Evolutionary conservation across 192 early-diverging fungal species (phyloP).

Genomic region (Gonapodya sp.): DNA sequence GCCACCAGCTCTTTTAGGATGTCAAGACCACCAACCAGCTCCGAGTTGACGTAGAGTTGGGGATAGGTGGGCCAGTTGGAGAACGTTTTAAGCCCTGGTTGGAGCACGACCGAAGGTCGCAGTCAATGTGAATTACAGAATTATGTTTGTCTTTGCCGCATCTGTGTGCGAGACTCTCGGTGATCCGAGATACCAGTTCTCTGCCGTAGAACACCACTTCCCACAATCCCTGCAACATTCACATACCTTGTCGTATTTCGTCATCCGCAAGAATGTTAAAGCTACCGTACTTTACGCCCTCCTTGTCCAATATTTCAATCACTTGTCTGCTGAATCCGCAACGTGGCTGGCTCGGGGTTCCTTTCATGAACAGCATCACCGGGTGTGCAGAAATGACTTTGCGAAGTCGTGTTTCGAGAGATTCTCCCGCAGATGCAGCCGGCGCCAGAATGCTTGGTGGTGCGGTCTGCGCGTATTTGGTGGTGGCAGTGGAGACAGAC

Average conservation of each 20-base stretch:
- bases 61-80: slow-evolving; percentile 95
- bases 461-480: too few relatives aligned
- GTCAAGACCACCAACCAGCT: slow-evolving; percentile 43
- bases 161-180: too few relatives aligned
- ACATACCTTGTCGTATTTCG: slow-evolving; percentile 70
- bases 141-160: neutral
- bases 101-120: too few relatives aligned
- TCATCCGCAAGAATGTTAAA: slow-evolving; percentile 92
- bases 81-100: slow-evolving; percentile 26
- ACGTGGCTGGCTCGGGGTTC: slow-evolving; percentile 78
- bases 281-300: slow-evolving; percentile 66
- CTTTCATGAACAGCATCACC: slow-evolving; percentile 97
- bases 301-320: slow-evolving; percentile 65
- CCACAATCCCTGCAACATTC: too few relatives aligned
- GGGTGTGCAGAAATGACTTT: slow-evolving; percentile 29
- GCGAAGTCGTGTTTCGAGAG: slow-evolving; percentile 26
- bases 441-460: slow-evolving; percentile 6
- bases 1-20: slow-evolving; percentile 44
- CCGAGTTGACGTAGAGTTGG: slow-evolving; percentile 53
- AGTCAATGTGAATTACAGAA: too few relatives aligned
- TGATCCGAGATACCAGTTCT: too few relatives aligned
- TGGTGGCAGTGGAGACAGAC: slow-evolving; percentile 12
- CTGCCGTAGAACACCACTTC: too few relatives aligned
- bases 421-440: slow-evolving; percentile 8
- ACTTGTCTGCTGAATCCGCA: slow-evolving; percentile 87